phyloP scores from a whole-genome alignment of 768 basidiomycete species.

The Russula sp. region DNA sequence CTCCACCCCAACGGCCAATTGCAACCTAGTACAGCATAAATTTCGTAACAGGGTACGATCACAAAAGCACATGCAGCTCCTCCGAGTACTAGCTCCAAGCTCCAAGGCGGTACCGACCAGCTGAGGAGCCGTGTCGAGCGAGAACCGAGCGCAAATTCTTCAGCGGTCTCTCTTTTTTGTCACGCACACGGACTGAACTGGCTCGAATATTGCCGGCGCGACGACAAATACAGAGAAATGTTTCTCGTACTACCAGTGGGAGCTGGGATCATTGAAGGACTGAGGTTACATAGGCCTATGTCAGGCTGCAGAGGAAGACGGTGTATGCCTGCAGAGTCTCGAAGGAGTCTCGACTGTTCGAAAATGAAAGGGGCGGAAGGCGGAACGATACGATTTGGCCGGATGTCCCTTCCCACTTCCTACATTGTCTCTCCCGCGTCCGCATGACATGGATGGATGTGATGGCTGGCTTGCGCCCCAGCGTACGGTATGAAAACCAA shows the following conservation, averaged over 20 bases:
- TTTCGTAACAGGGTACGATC: not conserved
- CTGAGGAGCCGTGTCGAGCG: not conserved
- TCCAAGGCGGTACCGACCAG: too few relatives aligned
- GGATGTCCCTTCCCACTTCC: not conserved
- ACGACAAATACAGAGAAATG: not conserved
- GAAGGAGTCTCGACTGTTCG: not conserved
- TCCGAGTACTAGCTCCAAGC: too few relatives aligned
- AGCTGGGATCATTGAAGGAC: not conserved
- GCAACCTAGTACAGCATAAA: too few relatives aligned
- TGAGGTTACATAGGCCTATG: not conserved
- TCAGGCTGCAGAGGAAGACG: not conserved
- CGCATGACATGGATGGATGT: not conserved
- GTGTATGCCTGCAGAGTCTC: not conserved
- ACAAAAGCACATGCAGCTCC: not conserved
- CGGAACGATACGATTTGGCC: not conserved
- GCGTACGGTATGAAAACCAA: too few relatives aligned
- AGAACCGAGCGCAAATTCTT: not conserved
- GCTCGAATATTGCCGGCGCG: not conserved
- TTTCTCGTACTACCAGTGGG: too few relatives aligned
- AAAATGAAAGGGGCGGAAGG: not conserved
- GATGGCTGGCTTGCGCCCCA: not conserved
- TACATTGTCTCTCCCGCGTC: not conserved
- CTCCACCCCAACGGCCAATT: too few relatives aligned
- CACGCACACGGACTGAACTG: too few relatives aligned
- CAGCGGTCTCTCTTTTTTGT: not conserved